Conservation (phyloP, 2,329 filamentous ascomycete genomes). For the Ascochyta koolunga region DNA sequence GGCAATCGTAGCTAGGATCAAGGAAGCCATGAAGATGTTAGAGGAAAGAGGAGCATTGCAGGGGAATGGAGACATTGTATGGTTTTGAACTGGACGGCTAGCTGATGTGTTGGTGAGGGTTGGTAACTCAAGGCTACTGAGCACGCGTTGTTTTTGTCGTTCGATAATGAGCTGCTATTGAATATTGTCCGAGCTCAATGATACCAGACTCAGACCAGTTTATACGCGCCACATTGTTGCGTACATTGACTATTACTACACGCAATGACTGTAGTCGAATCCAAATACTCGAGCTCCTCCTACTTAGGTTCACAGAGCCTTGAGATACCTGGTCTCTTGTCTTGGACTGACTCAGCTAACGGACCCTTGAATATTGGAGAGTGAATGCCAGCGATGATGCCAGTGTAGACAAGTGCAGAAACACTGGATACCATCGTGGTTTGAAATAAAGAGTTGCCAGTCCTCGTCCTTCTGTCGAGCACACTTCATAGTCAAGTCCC, state of each 20-base stretch:
- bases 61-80: slow-evolving; percentile 6
- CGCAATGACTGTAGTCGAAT: neutral
- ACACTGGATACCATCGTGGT: neutral
- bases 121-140: too few relatives aligned
- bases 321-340: neutral
- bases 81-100: neutral
- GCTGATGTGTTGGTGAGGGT: neutral
- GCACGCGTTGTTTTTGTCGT: too few relatives aligned
- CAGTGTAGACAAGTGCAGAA: neutral
- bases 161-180: neutral
- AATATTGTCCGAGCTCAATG: neutral
- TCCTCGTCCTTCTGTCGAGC: neutral
- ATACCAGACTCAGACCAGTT: neutral
- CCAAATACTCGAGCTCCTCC: neutral
- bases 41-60: neutral
- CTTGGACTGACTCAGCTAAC: neutral
- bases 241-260: neutral
- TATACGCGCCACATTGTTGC: neutral
- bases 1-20: slow-evolving; percentile 11
- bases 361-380: too few relatives aligned
- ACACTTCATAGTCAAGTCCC: neutral
- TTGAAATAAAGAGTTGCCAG: neutral
- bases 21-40: slow-evolving; percentile 2
- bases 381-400: too few relatives aligned
- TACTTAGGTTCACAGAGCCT: neutral